Evolutionary conservation across 78 protist species (phyloP).

Genomic region (Trichosphaerium sp.): DNA sequence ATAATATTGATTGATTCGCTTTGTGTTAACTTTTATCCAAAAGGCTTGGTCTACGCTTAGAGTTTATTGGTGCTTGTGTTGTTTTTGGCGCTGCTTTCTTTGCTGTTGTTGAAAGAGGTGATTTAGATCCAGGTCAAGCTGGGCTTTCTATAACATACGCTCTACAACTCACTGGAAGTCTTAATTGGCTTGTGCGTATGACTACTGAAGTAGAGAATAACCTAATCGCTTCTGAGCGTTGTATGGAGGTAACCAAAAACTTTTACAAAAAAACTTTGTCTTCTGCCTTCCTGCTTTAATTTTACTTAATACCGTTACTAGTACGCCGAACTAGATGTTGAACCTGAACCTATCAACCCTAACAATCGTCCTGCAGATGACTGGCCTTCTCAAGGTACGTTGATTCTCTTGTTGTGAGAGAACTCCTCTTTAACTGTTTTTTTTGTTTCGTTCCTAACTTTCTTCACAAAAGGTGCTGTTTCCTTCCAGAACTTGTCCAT

Average conservation of each 20-base stretch:
- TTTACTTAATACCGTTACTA: constrained; percentile 2
- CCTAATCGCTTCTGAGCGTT: not conserved
- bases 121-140: constrained; percentile 42
- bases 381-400: too few relatives aligned
- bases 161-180: constrained; percentile 19
- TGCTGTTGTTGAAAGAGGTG: constrained; percentile 13
- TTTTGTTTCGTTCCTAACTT: too few relatives aligned
- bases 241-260: constrained; percentile 3
- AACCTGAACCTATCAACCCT: constrained; percentile 16
- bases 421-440: too few relatives aligned
- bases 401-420: too few relatives aligned
- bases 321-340: constrained; percentile 21
- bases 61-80: constrained; percentile 50
- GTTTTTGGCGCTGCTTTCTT: constrained; percentile 28
- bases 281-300: not conserved
- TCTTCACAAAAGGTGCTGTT: constrained; percentile 28
- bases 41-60: constrained; percentile 65
- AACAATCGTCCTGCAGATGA: constrained; percentile 4
- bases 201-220: constrained; percentile 10
- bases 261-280: constrained; percentile 56
- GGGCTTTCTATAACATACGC: constrained; percentile 60
- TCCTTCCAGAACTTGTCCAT: constrained; percentile 42
- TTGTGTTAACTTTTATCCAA: too few relatives aligned
- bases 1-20: too few relatives aligned
- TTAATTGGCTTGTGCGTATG: constrained; percentile 49